phyloP scores from a whole-genome alignment of 805 yeast species.

The Clavispora vitiphila region DNA sequence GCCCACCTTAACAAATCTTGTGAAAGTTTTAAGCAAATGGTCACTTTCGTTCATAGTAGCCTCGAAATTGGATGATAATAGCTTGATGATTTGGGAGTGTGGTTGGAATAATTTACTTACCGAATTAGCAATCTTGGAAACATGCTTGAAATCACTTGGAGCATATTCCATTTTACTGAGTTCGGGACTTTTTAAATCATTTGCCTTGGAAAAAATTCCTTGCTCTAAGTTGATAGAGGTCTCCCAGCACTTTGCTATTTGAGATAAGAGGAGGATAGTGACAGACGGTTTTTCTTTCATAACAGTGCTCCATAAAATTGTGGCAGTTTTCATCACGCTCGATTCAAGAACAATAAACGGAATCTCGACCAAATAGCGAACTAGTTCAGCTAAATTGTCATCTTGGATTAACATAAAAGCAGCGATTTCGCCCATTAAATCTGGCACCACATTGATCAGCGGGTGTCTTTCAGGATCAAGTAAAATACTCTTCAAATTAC shows the following conservation, averaged over 20 bases:
- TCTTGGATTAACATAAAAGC: constrained; percentile 31
- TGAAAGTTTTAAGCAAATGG: constrained; percentile 64
- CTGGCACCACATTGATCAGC: constrained; percentile 27
- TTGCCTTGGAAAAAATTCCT: constrained; percentile 60
- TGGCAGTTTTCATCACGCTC: constrained; percentile 55
- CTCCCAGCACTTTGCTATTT: constrained; percentile 68
- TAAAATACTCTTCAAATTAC: constrained; percentile 11
- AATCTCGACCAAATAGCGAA: constrained; percentile 51
- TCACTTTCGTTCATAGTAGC: constrained; percentile 70
- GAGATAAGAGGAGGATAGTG: constrained; percentile 59
- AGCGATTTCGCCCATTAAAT: constrained; percentile 42
- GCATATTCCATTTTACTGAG: constrained; percentile 79
- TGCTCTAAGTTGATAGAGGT: constrained; percentile 48
- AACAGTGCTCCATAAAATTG: constrained; percentile 75
- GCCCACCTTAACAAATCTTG: constrained; percentile 54
- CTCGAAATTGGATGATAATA: constrained; percentile 73
- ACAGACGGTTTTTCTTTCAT: constrained; percentile 61
- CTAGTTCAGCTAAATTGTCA: constrained; percentile 41
- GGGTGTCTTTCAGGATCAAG: constrained; percentile 7
- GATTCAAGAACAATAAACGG: constrained; percentile 69
- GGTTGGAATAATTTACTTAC: constrained; percentile 55
- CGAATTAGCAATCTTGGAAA: constrained; percentile 46
- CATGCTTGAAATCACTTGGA: constrained; percentile 66
- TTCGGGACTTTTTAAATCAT: constrained; percentile 57
- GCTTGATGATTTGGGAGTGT: constrained; percentile 61